Evolutionary conservation across 2,329 filamentous ascomycete genomes (phyloP).

Genomic region (Microdochium bolleyi): DNA sequence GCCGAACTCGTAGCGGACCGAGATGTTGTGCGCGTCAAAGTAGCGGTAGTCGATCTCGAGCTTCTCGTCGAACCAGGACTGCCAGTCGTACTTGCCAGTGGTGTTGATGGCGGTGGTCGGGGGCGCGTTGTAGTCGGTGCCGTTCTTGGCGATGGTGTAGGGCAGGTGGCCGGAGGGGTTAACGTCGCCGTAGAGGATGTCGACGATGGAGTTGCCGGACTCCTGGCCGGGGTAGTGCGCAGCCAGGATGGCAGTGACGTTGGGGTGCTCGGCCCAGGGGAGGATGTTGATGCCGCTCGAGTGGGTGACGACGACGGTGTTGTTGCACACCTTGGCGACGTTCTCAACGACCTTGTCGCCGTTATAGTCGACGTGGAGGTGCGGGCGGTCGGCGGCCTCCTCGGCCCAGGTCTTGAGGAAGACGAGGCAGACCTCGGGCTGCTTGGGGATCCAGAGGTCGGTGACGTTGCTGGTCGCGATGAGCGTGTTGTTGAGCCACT

Average conservation of each 20-base stretch:
- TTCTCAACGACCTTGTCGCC: conserved; percentile 52
- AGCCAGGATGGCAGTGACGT: conserved; percentile 54
- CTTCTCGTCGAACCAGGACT: conserved; percentile 49
- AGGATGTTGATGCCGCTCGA: conserved; percentile 50
- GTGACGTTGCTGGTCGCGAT: conserved; percentile 26
- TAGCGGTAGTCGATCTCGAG: conserved; percentile 62
- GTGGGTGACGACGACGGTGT: conserved; percentile 49
- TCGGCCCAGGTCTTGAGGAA: conserved; percentile 59
- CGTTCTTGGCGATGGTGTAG: conserved; percentile 60
- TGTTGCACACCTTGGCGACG: conserved; percentile 34
- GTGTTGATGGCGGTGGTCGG: conserved; percentile 27
- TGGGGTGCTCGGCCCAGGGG: conserved; percentile 46
- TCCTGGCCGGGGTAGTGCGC: conserved; percentile 55
- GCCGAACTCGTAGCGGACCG: conserved; percentile 57
- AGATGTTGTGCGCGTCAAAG: conserved; percentile 52
- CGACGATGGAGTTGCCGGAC: conserved; percentile 50
- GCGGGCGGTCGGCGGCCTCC: conserved; percentile 51
- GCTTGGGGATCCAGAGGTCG: conserved; percentile 34
- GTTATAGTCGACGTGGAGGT: conserved; percentile 50
- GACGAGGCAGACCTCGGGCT: conserved; percentile 59
- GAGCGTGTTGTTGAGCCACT: conserved; percentile 33
- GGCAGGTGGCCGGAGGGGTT: conserved; percentile 54
- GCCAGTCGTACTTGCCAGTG: conserved; percentile 29
- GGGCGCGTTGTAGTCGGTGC: conserved; percentile 34
- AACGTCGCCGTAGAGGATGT: conserved; percentile 53